These are phyloP conservation scores for Monilinia laxa DNA, from an alignment of 2,329 filamentous ascomycete genomes.

Conservation along the genomic window DNA sequence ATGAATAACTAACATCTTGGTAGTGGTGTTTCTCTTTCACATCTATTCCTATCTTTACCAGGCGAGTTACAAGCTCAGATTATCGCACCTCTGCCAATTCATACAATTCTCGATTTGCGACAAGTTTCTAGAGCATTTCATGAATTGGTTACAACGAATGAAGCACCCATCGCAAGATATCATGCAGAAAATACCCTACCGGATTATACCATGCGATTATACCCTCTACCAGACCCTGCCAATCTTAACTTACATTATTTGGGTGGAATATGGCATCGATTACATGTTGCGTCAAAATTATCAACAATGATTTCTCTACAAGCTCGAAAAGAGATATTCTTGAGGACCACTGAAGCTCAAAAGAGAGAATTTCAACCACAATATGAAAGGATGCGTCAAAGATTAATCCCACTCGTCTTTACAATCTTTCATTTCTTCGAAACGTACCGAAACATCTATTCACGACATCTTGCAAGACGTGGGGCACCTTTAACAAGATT, in stretches of 20 bases:
- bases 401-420: slow-evolving; percentile 62
- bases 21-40: slow-evolving; percentile 49
- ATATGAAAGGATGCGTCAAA: slow-evolving; percentile 61
- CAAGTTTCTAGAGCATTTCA: slow-evolving; percentile 60
- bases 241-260: slow-evolving; percentile 59
- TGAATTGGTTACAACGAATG: slow-evolving; percentile 58
- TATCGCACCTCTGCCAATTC: slow-evolving; percentile 58
- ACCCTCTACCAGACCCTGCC: slow-evolving; percentile 51
- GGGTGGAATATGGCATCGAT: slow-evolving; percentile 63
- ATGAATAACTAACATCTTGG: background rate
- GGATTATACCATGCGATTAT: slow-evolving; percentile 59
- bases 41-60: slow-evolving; percentile 58
- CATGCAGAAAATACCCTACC: slow-evolving; percentile 61
- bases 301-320: slow-evolving; percentile 62
- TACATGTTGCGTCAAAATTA: slow-evolving; percentile 64
- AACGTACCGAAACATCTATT: slow-evolving; percentile 58
- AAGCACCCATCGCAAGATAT: slow-evolving; percentile 59
- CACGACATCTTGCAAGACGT: slow-evolving; percentile 55
- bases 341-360: slow-evolving; percentile 56
- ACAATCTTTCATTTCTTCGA: slow-evolving; percentile 69
- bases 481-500: slow-evolving; percentile 50
- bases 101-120: slow-evolving; percentile 59
- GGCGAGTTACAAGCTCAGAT: slow-evolving; percentile 64
- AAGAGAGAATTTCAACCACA: slow-evolving; percentile 59
- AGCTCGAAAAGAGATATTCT: slow-evolving; percentile 64